phyloP scores from a whole-genome alignment of 2,329 filamentous ascomycete species.

The Monosporascus cannonballus region DNA sequence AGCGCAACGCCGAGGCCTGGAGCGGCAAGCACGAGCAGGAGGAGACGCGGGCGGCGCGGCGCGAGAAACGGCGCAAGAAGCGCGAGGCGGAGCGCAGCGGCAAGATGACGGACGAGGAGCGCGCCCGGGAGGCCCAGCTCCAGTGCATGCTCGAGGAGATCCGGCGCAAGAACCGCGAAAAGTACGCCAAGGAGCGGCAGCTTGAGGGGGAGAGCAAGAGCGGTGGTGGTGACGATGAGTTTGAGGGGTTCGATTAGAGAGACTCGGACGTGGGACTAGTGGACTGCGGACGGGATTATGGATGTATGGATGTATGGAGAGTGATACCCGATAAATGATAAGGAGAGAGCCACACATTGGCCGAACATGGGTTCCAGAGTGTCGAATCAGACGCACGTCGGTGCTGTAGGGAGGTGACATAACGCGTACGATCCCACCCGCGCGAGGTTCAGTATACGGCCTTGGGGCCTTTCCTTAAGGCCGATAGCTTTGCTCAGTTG shows the following conservation, averaged over 20 bases:
- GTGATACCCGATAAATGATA: too few species aligned
- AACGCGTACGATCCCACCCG: too few species aligned
- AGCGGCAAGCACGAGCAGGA: conserved; percentile 64
- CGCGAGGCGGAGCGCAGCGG: conserved; percentile 57
- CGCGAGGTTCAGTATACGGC: too few species aligned
- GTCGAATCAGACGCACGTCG: too few species aligned
- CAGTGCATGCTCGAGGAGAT: conserved; percentile 59
- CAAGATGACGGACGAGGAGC: conserved; percentile 66
- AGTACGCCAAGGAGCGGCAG: conserved; percentile 31
- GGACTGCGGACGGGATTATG: conserved; percentile 6
- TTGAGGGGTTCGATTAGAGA: conserved; percentile 49
- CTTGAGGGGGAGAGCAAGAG: conserved; percentile 10
- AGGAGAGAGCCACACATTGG: too few species aligned
- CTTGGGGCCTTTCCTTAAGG: too few species aligned
- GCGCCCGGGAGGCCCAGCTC: conserved; percentile 55
- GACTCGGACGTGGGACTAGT: not conserved
- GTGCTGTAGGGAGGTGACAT: too few species aligned
- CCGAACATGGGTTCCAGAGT: too few species aligned
- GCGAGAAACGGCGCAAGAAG: conserved; percentile 59
- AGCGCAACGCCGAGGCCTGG: conserved; percentile 64
- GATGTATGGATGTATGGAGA: not conserved
- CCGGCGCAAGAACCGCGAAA: conserved; percentile 48
- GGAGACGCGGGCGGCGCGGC: conserved; percentile 53
- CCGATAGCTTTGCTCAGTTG: too few species aligned
- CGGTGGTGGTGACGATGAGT: conserved; percentile 36